Conservation (phyloP, 768 basidiomycete genomes). For the Omphalotus guepiniiformis region DNA sequence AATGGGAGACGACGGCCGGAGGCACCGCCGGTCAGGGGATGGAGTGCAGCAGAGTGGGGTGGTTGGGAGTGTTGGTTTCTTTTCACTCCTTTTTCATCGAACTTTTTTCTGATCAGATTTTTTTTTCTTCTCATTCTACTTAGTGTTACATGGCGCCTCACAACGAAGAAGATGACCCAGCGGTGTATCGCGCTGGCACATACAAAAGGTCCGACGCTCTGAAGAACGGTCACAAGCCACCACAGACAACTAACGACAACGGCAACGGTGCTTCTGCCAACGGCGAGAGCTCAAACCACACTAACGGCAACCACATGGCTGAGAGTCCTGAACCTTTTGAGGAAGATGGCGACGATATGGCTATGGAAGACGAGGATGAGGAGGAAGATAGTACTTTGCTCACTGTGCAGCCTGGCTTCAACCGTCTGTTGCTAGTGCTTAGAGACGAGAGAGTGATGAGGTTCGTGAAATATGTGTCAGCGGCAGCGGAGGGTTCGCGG, state of each 20-base stretch:
- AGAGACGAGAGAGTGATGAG: conserved; percentile 91
- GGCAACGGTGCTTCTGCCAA: conserved; percentile 5
- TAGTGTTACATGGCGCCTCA: conserved; percentile 95
- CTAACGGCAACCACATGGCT: conserved; percentile 14
- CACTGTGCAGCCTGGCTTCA: conserved; percentile 87
- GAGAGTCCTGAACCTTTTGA: conserved; percentile 11
- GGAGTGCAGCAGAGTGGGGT: conserved; percentile 78
- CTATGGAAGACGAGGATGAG: conserved; percentile 41
- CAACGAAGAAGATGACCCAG: conserved; percentile 92
- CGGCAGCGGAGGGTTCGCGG: conserved; percentile 81
- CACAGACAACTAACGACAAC: conserved; percentile 13
- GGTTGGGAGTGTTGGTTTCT: conserved; percentile 79
- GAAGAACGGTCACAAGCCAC: conserved; percentile 10
- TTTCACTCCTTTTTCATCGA: conserved; percentile 6
- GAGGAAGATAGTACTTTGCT: conserved; percentile 79
- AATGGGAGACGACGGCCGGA: conserved; percentile 21
- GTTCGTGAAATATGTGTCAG: conserved; percentile 94
- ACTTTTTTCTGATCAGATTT: not conserved
- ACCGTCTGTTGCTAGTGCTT: conserved; percentile 81
- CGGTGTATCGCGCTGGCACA: conserved; percentile 76
- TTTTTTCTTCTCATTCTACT: not conserved
- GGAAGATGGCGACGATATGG: conserved; percentile 21
- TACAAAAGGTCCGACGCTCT: conserved; percentile 31
- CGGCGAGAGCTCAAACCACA: not conserved
- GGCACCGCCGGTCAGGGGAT: conserved; percentile 35